Evolutionary conservation across 2,329 filamentous ascomycete genomes (phyloP), one percentile per base, ranked within the genome.

Genomic region (Albophoma yamanashiensis): DNA sequence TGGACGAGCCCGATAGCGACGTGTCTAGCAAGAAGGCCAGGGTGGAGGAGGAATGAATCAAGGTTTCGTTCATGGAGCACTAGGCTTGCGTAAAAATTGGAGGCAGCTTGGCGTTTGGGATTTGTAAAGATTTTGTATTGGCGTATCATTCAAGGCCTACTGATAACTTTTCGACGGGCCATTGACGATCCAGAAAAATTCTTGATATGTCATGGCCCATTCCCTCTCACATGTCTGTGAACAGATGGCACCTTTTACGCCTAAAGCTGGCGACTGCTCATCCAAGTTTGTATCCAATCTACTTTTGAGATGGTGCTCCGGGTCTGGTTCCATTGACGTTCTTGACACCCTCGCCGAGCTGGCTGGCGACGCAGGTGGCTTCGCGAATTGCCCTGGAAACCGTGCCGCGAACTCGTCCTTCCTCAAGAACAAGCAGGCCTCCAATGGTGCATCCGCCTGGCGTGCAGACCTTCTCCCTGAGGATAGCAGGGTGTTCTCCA

Each of bases 391-490:
- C 88, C 66, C 83, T 82, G 1, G 86, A 80, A 22, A 92, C 79
- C 0, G 81, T 82, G 5, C 87, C 87, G 65, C 89, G 81, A 9
- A 91, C 83, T 11, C 80, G 77, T 12, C 86, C 87, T 67, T 93
- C 89, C 72, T 93, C 89, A 8, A 93, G 75, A 6, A 88, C 85
- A 66, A 91, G 70, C 57, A 92, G 72, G 0, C 89, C 90, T 2
- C 84, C 86, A 63, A 92, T 91, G 6, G 88, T 92, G 73, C 88
- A 92, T 1, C 89, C 89, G 6, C 88, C 89, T 0, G 89, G 88
- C 1, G 88, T 91, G 64, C 78, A 85, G n/a, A 91, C 87, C 74
- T 89, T 89, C 66, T 93, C 89, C 58, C 86, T 81, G 58, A 92
- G 74, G 27, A 91, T 74, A 20, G 89, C 88, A 1, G 89, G 90